Base-by-base conservation (phyloP, 345 rosid species). In the Lepidium sativum region DNA sequence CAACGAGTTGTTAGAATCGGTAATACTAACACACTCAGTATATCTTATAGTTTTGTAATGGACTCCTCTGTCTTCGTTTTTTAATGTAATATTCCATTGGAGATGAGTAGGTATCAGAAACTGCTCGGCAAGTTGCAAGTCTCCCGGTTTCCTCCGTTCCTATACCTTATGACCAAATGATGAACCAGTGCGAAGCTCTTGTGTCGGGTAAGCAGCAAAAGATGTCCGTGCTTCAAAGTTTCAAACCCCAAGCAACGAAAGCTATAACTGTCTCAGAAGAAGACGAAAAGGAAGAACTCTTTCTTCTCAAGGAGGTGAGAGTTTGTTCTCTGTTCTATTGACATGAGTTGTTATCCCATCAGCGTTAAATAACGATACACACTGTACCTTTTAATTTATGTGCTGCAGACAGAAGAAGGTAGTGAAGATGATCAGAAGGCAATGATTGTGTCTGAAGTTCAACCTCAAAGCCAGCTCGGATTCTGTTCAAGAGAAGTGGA, bases 161-260 rank as follows among this genome's bases (percentile, higher is more conserved):
- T 47, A 64, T 89, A 59, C 86, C 98, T 32, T 89, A 89, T 71
- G 98, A 89, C 69, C 87, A 92, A 71, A 85, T 89, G 92, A 89
- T 78, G 79, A 87, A 73, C 75, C 98, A 89, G 51, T 92, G 98
- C 29, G 98, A 89, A 81, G 97, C 95, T 34, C 95, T 89, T 54
- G 82, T 85, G 50, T 69, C 76, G 4, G 92, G 89, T 52, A 89
- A 92, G 75, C 96, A 89, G 74, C 85, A 86, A 80, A 92, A 92
- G 85, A 92, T 92, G 98, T 85, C 89, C 2, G 85, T 89, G 55
- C 91, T 87, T 75, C 91, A 76, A 56, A 87, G 98, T 73, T 85
- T 87, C 70, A 89, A 88, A 80, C 75, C 71, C 69, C 83, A 75
- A 69, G 84, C 83, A 45, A 38, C 74, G 78, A 84, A 74, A 65